These are phyloP conservation scores for Suhomyces bolitotheri DNA, from an alignment of 1,139 yeast genomes.

Conservation along the genomic window DNA sequence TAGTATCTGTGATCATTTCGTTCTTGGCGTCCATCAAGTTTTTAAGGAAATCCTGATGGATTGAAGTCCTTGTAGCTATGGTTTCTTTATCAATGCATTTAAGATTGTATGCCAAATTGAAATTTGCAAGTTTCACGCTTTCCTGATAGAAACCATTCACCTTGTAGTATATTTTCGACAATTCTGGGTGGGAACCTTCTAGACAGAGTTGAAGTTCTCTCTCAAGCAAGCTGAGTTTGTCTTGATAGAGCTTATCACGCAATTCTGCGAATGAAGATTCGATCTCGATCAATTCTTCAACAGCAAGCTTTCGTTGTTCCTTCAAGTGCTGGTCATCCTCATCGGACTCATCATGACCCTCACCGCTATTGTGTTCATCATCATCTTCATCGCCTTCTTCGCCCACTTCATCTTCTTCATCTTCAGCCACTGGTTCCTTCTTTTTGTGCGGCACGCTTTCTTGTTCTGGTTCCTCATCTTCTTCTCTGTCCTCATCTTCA, in stretches of 20 bases:
- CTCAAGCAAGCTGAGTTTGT: conserved; percentile 71
- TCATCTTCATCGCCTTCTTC: conserved; percentile 12
- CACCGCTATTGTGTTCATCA: conserved; percentile 20
- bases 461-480: conserved; percentile 14
- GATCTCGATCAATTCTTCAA: conserved; percentile 68
- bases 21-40: conserved; percentile 68
- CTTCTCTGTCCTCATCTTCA: not conserved
- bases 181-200: conserved; percentile 89
- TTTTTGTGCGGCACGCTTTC: conserved; percentile 7
- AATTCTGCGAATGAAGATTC: conserved; percentile 84
- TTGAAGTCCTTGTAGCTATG: conserved; percentile 71
- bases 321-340: conserved; percentile 45
- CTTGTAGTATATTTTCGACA: conserved; percentile 62
- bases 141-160: conserved; percentile 72
- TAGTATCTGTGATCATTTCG: conserved; percentile 67
- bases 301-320: conserved; percentile 59
- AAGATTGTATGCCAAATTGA: conserved; percentile 69
- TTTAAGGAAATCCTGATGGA: conserved; percentile 83
- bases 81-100: conserved; percentile 81
- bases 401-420: conserved; percentile 2
- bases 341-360: conserved; percentile 15
- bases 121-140: conserved; percentile 65
- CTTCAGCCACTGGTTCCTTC: conserved; percentile 3
- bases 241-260: conserved; percentile 75
- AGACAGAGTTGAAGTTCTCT: conserved; percentile 85